A percentile compares a stretch with the other conserved stretches of the same genome.
Conservation (phyloP, 2,329 filamentous ascomycete species). For the Paraphoma chrysanthemicola region DNA sequence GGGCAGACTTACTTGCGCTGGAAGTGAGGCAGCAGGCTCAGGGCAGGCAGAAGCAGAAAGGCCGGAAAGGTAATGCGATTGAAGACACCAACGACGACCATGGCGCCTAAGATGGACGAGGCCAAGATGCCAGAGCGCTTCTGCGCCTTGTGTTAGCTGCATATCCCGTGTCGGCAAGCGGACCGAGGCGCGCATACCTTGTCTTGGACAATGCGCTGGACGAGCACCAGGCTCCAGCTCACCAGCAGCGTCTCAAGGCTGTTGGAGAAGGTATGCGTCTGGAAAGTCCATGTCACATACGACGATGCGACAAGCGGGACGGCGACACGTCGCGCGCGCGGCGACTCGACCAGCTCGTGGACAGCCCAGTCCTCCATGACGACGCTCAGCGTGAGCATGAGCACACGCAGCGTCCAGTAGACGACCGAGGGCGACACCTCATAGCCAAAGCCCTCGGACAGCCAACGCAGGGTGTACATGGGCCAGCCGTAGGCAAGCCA, state of each 20-base stretch:
- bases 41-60: slow-evolving; percentile 82
- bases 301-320: slow-evolving; percentile 90
- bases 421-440: slow-evolving; percentile 83
- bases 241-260: slow-evolving; percentile 93
- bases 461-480: slow-evolving; percentile 90
- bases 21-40: slow-evolving; percentile 87
- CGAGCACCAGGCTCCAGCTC: slow-evolving; percentile 90
- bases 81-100: slow-evolving; percentile 86
- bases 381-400: slow-evolving; percentile 96
- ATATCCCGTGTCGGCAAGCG: slow-evolving; percentile 28
- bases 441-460: slow-evolving; percentile 86
- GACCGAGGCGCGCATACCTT: slow-evolving; percentile 64
- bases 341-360: slow-evolving; percentile 83
- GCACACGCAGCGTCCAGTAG: slow-evolving; percentile 84
- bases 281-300: slow-evolving; percentile 98
- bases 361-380: slow-evolving; percentile 98
- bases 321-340: slow-evolving; percentile 72
- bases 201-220: slow-evolving; percentile 81
- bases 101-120: slow-evolving; percentile 78
- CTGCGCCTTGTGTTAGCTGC: slow-evolving; percentile 54
- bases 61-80: slow-evolving; percentile 98
- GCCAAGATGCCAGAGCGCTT: slow-evolving; percentile 78
- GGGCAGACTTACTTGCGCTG: slow-evolving; percentile 69
- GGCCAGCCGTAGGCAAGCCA: slow-evolving; percentile 95
- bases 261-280: slow-evolving; percentile 98